Base-by-base conservation (phyloP, 2,329 filamentous ascomycete species). In the Fusarium illudens region DNA sequence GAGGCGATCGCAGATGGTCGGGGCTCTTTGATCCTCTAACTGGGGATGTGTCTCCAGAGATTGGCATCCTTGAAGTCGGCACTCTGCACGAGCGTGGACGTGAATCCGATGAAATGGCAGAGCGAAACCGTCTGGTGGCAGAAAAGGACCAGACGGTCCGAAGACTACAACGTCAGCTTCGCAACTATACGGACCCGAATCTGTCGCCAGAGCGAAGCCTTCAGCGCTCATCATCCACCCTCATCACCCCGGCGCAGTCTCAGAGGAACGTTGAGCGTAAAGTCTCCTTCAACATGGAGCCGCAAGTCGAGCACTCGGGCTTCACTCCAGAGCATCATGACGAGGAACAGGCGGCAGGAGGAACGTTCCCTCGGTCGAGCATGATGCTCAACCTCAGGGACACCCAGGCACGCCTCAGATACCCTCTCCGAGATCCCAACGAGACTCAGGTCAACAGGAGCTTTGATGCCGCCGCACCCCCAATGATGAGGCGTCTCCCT, bases 181-280 rank as follows among this genome's bases (percentile, higher is more conserved):
- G 53, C 10, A 52, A 50, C 15, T 22, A 50, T 34, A 22, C 44
- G 12, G 50, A 54, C 29, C 36, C 32, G 8, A 33, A 51, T 6
- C 22, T 22, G 8, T 59, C 62, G 13, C 53, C 60, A 15, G 52
- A 15, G 33, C 39, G 46, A 22, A 53, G 33, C 22, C 49, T 71
- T 51, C 72, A 48, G 33, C 61, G 59, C 15, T 62, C 58, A 9
- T 51, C 61, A 22, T 73, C 69, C 1, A 67, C 54, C 3, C 50
- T 63, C 11, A 51, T 71, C 8, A 76, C 71, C 2, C 71, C 74
- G 5, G 72, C 64, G 4, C 67, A 67, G 11, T 61, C 66, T 44
- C n/a, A 25, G 5, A 53, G 17, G 27, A 65, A 34, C 17, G 52
- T 68, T n/a, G 52, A 50, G 27, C 54, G 57, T 10, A 54, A 62